Percentiles rank a stretch among this genome's conserved stretches.
Evolutionary conservation across 352 stramenopile genomes (phyloP).

Genomic region (Globisporangium solare): DNA sequence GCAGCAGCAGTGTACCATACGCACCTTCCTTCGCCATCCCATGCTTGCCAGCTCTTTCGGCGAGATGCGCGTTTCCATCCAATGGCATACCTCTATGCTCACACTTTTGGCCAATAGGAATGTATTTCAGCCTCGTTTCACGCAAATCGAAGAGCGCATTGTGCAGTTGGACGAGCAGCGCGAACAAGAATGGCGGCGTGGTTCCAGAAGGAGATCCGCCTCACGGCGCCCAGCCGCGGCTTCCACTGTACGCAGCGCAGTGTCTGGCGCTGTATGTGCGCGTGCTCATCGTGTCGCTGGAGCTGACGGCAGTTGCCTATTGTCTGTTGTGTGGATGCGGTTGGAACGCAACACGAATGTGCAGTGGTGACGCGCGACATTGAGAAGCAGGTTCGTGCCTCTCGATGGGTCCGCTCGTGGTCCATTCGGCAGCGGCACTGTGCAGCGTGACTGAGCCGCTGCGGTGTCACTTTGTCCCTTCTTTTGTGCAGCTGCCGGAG

Average conservation of each 20-base stretch:
- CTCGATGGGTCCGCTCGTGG: not conserved
- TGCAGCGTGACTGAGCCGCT: not conserved
- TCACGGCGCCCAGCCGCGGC: slow-evolving; percentile 70
- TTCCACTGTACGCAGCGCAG: slow-evolving; percentile 55
- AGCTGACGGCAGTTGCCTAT: not conserved
- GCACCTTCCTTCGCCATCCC: too few relatives aligned
- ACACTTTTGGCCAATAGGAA: slow-evolving; percentile 7
- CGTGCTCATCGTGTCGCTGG: not conserved
- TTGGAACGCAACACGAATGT: too few relatives aligned
- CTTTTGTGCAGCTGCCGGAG: slow-evolving; percentile 40
- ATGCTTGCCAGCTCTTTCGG: too few relatives aligned
- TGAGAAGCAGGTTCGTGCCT: slow-evolving; percentile 61
- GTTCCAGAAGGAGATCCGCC: slow-evolving; percentile 86
- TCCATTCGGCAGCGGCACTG: too few relatives aligned
- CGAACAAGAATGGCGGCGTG: slow-evolving; percentile 46
- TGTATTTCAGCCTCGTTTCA: too few relatives aligned
- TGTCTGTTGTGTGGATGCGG: not conserved
- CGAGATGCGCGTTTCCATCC: too few relatives aligned
- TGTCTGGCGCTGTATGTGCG: not conserved
- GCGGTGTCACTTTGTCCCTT: too few relatives aligned
- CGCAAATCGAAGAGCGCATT: too few relatives aligned
- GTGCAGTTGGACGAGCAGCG: not conserved
- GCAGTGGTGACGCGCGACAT: slow-evolving; percentile 80
- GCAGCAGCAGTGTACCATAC: not conserved
- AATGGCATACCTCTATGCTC: not conserved